phyloP scores from a whole-genome alignment of 179 eudicot species.

The Silene vulgaris region DNA sequence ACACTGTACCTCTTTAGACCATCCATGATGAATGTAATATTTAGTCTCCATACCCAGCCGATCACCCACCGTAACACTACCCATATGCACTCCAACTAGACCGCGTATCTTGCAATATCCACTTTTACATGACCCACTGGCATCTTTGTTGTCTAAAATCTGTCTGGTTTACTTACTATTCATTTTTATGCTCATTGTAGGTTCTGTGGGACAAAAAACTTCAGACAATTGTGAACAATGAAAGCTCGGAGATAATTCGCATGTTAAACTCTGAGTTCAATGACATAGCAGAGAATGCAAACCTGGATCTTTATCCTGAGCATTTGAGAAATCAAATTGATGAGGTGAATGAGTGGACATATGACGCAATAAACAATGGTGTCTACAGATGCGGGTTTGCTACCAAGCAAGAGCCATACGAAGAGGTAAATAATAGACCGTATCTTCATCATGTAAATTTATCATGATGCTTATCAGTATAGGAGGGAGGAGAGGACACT shows the following conservation, averaged over 20 bases:
- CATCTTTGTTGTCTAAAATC: no score
- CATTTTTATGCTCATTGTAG: conserved; percentile 22
- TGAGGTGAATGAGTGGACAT: conserved; percentile 14
- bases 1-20: no score
- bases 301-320: conserved; percentile 74
- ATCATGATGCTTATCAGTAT: no score
- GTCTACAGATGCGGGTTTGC: conserved; percentile 95
- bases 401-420: conserved; percentile 72
- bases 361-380: conserved; percentile 72
- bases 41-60: no score
- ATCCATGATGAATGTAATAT: no score
- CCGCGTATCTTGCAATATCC: no score
- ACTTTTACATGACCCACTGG: no score
- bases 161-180: no score
- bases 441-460: no score
- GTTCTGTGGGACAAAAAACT: conserved; percentile 86
- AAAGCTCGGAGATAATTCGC: conserved; percentile 87
- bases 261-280: conserved; percentile 90
- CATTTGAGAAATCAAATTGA: conserved; percentile 58
- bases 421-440: conserved; percentile 35
- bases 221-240: conserved; percentile 73
- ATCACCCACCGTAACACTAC: no score
- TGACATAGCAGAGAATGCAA: conserved; percentile 58
- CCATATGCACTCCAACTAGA: no score
- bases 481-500: no score